These are phyloP conservation scores for Pseudoscleropodium purum DNA, from an alignment of 225 moss, liverwort and hornwort genomes.

Conservation along the genomic window DNA sequence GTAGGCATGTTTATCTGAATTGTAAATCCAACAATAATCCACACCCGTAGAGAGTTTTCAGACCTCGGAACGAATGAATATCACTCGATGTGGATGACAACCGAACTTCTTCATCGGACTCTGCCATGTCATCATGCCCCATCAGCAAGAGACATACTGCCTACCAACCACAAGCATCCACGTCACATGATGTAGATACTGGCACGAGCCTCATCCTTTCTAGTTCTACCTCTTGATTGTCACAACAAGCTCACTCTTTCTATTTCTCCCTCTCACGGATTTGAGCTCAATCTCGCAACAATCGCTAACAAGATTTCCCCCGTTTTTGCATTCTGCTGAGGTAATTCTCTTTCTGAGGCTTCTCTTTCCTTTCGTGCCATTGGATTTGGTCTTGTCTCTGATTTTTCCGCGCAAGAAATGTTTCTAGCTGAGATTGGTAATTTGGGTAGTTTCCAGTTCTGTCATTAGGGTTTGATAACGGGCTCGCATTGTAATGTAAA, in stretches of 20 bases:
- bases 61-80: background rate
- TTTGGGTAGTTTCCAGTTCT: background rate
- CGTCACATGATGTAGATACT: background rate
- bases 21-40: too few relatives aligned
- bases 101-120: background rate
- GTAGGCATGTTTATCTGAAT: too few relatives aligned
- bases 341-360: background rate
- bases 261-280: background rate
- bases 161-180: background rate
- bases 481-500: background rate
- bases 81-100: background rate
- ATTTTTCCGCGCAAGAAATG: background rate
- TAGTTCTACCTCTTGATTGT: background rate
- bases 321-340: background rate
- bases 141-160: background rate
- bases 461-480: background rate
- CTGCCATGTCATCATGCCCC: background rate
- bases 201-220: constrained; percentile 2
- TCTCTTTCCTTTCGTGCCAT: background rate
- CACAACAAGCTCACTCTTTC: background rate
- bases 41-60: background rate
- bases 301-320: background rate
- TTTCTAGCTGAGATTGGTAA: background rate
- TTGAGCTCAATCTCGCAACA: background rate
- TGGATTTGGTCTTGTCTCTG: background rate